A percentile compares a stretch with the other conserved stretches of the same genome.
These are phyloP conservation scores for Aspergillus hiratsukae DNA, from an alignment of 2,329 filamentous ascomycete species.

Conservation along the genomic window DNA sequence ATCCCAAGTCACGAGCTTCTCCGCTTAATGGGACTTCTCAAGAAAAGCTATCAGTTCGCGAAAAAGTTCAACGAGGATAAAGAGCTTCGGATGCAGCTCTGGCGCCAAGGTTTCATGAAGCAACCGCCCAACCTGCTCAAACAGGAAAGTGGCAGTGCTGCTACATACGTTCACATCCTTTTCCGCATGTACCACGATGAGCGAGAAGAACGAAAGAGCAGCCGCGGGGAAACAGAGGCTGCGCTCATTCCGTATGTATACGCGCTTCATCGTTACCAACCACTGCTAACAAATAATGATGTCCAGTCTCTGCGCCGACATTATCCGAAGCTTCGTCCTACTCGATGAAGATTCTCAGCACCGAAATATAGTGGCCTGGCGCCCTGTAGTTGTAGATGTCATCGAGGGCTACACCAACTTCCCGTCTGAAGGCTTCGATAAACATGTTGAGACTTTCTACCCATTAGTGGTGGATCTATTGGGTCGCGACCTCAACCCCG, in stretches of 20 bases:
- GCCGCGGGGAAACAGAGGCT: constrained; percentile 76
- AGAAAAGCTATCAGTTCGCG: constrained; percentile 94
- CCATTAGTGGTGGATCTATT: constrained; percentile 79
- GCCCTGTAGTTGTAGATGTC: constrained; percentile 94
- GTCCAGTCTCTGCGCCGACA: constrained; percentile 75
- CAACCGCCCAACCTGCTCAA: constrained; percentile 96
- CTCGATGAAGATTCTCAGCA: constrained; percentile 97
- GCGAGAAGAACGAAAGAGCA: constrained; percentile 73
- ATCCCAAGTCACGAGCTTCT: constrained; percentile 89
- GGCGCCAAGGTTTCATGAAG: constrained; percentile 99
- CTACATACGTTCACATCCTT: constrained; percentile 91
- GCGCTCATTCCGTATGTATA: constrained; percentile 71
- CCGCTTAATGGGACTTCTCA: constrained; percentile 86
- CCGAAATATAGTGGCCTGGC: constrained; percentile 93
- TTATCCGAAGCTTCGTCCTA: constrained; percentile 76
- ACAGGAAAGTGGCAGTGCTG: constrained; percentile 88
- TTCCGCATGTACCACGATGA: constrained; percentile 97
- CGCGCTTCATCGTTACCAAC: background rate
- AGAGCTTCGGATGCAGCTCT: constrained; percentile 87
- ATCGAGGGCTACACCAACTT: constrained; percentile 89
- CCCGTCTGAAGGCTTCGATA: constrained; percentile 71
- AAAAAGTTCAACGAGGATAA: constrained; percentile 98
- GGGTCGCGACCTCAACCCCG: constrained; percentile 71
- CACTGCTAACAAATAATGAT: constrained; percentile 16
- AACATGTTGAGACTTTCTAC: constrained; percentile 79